Evolutionary conservation across 495 filamentous ascomycete species (phyloP), one percentile per base, ranked within the genome.

Genomic region (Aspergillus hancockii): DNA sequence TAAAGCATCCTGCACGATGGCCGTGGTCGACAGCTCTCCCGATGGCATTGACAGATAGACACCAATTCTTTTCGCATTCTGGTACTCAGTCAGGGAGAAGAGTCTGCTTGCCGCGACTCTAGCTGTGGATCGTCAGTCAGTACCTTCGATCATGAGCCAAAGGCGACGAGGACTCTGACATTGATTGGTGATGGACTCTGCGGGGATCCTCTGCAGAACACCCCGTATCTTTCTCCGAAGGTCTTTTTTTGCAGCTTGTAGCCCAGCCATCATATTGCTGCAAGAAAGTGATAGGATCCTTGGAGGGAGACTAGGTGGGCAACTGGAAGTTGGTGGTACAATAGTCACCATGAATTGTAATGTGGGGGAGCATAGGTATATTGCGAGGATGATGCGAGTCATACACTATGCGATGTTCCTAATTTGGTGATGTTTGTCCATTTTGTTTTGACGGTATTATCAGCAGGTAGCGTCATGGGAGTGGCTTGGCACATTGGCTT

Each of bases 21-120:
- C 71, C 25, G 85, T 85, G 14, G 95, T 98, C 47, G 88, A 87
- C 14, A 96, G 81, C 71, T 98, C 94, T 16, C 86, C 87, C 36
- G 74, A 71, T 4, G 91, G 91, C 92, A 98, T 98, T 13, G 94
- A 96, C 19, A 98, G 79, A 70, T 95, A 98, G 28, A 98, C 81
- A 55, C 91, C 89, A 61, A 98, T 83, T 25, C 85, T 80, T 57
- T 82, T 81, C 30, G 93, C 91, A 45, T 83, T 76, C 38, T 79
- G 77, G 66, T 95, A 97, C 59, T 87, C 82, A 12, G 84, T 75
- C 49, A 85, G 69, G 16, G 81, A 75, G n/a, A 86, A 71, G 31
- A 96, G 69, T 12, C 78, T 77, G 51, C 80, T 79, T 52, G 81
- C 81, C 4, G 86, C 85, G 57, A 71, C 71, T 52, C 70, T 64